Conservation (phyloP, 148 eudicot species). For the Rhododendron kiyosumense region DNA sequence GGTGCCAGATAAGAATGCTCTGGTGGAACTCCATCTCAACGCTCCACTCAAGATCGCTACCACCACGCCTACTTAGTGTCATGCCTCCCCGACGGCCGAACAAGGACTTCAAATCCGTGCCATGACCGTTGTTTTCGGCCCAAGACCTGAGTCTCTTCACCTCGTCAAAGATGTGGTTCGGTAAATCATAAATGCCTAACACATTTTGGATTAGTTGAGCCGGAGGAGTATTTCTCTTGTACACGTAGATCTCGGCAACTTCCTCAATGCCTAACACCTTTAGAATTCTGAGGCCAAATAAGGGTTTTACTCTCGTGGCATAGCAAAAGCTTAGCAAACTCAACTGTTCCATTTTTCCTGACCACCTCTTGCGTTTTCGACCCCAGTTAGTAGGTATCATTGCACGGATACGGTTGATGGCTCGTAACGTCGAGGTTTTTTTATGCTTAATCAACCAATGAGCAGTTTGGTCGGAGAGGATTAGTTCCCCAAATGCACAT, state of each 20-base stretch:
- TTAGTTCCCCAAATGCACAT: background rate
- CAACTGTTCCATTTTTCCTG: no score
- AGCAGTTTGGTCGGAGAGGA: background rate
- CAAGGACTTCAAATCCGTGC: no score
- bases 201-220: no score
- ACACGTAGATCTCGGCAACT: no score
- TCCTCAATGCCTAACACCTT: no score
- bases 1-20: constrained; percentile 48
- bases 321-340: no score
- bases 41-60: background rate
- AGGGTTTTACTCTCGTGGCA: no score
- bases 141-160: fast-evolving
- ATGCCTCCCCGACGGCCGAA: no score
- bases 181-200: fast-evolving
- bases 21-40: constrained; percentile 33
- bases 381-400: background rate
- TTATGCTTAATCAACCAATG: background rate
- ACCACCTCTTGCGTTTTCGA: no score
- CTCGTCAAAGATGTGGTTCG: fast-evolving
- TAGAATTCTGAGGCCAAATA: no score
- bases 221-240: no score
- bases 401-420: background rate
- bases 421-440: background rate
- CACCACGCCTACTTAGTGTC: background rate
- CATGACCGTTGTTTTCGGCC: no score